Evolutionary conservation across 2,329 filamentous ascomycete species (phyloP).

Genomic region (Coleophoma crateriformis): DNA sequence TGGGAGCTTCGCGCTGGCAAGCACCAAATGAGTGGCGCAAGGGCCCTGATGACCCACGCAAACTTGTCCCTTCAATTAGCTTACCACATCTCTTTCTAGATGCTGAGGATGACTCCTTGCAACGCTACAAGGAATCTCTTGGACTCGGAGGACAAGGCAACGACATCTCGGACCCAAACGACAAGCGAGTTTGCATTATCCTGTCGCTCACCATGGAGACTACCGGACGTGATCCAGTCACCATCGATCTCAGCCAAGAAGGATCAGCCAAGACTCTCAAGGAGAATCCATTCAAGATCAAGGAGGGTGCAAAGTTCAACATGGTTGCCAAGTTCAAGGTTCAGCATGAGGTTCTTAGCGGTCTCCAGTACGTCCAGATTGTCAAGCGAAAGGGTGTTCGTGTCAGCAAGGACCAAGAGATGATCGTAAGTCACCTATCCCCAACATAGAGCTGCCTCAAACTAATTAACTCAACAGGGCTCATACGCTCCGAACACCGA

Average conservation of each 20-base stretch:
- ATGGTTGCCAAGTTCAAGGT: conserved; percentile 95
- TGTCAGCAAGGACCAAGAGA: conserved; percentile 91
- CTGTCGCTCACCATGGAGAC: conserved; percentile 84
- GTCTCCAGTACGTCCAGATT: conserved; percentile 91
- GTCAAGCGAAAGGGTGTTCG: conserved; percentile 85
- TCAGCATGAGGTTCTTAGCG: conserved; percentile 92
- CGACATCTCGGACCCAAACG: conserved; percentile 69
- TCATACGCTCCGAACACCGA: conserved; percentile 92
- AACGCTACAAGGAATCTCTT: conserved; percentile 96
- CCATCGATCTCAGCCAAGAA: conserved; percentile 75
- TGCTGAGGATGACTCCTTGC: conserved; percentile 79
- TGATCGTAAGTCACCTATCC: conserved; percentile 70
- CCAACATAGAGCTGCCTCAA: background rate
- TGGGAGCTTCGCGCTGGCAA: background rate
- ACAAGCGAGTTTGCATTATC: conserved; percentile 90
- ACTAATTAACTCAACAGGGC: conserved; percentile 47
- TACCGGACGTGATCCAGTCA: conserved; percentile 75
- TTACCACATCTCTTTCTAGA: conserved; percentile 12
- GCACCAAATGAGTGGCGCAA: background rate
- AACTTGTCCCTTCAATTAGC: conserved; percentile 2
- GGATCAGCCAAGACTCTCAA: conserved; percentile 75
- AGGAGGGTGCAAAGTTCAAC: conserved; percentile 88
- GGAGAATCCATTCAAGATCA: conserved; percentile 93
- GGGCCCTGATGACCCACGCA: background rate
- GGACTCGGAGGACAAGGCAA: conserved; percentile 71